phyloP scores from a whole-genome alignment of 176 grass and related monocot species.

The Ampelocalamus luodianensis region DNA sequence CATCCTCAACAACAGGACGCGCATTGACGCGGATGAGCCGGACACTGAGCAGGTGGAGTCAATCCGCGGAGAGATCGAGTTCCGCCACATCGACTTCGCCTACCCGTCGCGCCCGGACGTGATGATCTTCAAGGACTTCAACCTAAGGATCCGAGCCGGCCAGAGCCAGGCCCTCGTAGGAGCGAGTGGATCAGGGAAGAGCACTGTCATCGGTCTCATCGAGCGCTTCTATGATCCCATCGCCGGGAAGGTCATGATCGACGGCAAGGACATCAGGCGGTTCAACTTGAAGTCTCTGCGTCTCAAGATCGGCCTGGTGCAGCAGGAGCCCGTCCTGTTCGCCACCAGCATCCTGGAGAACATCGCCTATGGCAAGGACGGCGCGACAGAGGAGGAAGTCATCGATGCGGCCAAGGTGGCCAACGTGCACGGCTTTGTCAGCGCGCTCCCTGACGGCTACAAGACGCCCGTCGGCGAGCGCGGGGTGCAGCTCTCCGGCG shows the following conservation, averaged over 20 bases:
- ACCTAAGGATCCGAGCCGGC: constrained; percentile 62
- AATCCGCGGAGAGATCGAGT: constrained; percentile 75
- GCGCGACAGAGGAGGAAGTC: constrained; percentile 66
- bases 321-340: constrained; percentile 89
- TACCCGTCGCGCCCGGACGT: constrained; percentile 77
- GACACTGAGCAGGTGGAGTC: constrained; percentile 61
- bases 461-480: constrained; percentile 78
- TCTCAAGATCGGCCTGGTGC: constrained; percentile 72
- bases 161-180: constrained; percentile 79
- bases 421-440: constrained; percentile 83
- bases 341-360: constrained; percentile 79
- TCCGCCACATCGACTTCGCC: constrained; percentile 77
- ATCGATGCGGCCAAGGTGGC: constrained; percentile 72
- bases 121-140: constrained; percentile 79
- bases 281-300: constrained; percentile 76
- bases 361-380: constrained; percentile 82
- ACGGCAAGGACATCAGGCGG: constrained; percentile 78
- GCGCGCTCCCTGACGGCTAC: constrained; percentile 79
- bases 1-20: constrained; percentile 66
- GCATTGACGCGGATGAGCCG: constrained; percentile 74
- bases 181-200: constrained; percentile 75
- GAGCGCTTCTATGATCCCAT: constrained; percentile 90
- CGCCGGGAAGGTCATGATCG: constrained; percentile 77
- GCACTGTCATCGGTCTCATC: constrained; percentile 69
- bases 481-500: constrained; percentile 75